phyloP scores from a whole-genome alignment of 2,329 filamentous ascomycete species.

The Xylariaceae sp. region DNA sequence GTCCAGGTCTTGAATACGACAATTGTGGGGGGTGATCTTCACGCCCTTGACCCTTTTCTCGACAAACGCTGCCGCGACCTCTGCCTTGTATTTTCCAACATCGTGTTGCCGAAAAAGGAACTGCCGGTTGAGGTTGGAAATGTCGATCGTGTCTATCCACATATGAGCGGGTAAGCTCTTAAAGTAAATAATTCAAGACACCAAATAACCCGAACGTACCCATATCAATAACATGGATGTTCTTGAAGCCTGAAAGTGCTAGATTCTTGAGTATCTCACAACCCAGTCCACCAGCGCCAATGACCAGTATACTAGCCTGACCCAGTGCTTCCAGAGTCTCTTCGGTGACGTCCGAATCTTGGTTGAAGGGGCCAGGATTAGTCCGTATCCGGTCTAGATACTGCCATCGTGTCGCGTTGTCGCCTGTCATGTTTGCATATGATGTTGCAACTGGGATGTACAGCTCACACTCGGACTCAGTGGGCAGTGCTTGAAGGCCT shows the following conservation, averaged over 20 bases:
- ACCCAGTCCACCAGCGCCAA: conserved; percentile 86
- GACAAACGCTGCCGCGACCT: conserved; percentile 87
- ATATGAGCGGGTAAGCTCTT: conserved; percentile 3
- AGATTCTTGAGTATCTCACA: conserved; percentile 97
- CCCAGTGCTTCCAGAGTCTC: conserved; percentile 55
- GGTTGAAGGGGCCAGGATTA: conserved; percentile 74
- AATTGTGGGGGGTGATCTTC: conserved; percentile 88
- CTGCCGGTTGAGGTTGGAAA: conserved; percentile 95
- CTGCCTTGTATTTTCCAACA: conserved; percentile 89
- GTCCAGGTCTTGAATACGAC: conserved; percentile 94
- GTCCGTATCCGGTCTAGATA: conserved; percentile 77
- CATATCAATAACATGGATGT: conserved; percentile 99
- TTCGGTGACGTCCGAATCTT: conserved; percentile 51
- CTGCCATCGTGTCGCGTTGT: conserved; percentile 51
- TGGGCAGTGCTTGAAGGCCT: neutral
- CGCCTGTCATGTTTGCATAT: conserved; percentile 9
- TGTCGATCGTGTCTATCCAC: conserved; percentile 82
- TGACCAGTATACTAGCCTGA: conserved; percentile 68
- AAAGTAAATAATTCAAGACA: neutral
- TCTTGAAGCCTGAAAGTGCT: conserved; percentile 88
- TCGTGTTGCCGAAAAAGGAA: conserved; percentile 91
- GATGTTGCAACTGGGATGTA: neutral
- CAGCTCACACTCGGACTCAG: neutral
- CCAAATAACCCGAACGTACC: conserved; percentile 46
- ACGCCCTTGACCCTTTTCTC: conserved; percentile 85